Percentiles rank a stretch among this genome's conserved stretches.
Evolutionary conservation across 2,329 filamentous ascomycete species (phyloP).

Genomic region (Alternaria novae-zelandiae): DNA sequence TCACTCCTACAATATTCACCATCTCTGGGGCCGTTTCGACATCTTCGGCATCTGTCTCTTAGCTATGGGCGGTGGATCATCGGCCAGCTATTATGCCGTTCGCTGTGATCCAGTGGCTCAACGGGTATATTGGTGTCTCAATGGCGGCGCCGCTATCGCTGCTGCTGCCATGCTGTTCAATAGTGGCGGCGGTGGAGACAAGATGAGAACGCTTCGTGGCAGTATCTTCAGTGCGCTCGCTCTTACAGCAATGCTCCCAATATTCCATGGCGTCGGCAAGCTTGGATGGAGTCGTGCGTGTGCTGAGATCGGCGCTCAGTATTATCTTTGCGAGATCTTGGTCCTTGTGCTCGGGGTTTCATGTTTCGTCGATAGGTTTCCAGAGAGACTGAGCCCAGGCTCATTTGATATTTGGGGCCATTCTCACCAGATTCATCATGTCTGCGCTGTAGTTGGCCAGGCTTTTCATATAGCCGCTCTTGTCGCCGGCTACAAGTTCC

Average conservation of each 20-base stretch:
- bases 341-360: slow-evolving; percentile 13
- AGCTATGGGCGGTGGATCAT: not conserved
- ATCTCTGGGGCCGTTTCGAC: slow-evolving; percentile 38
- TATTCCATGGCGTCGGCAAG: slow-evolving; percentile 28
- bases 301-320: slow-evolving; percentile 19
- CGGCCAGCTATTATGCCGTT: not conserved
- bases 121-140: not conserved
- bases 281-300: slow-evolving; percentile 29
- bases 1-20: slow-evolving; percentile 39
- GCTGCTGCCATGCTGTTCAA: not conserved
- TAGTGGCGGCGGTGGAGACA: not conserved
- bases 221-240: not conserved
- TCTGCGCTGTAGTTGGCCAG: slow-evolving; percentile 12
- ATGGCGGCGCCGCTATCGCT: not conserved
- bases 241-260: slow-evolving; percentile 18
- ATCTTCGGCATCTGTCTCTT: slow-evolving; percentile 36
- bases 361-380: slow-evolving; percentile 18
- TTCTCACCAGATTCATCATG: slow-evolving; percentile 18
- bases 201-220: not conserved
- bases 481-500: not conserved
- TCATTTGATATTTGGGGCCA: slow-evolving; percentile 21
- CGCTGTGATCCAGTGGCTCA: not conserved
- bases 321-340: not conserved
- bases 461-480: slow-evolving; percentile 13
- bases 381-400: slow-evolving; percentile 20